Evolutionary conservation across 2,329 filamentous ascomycete genomes (phyloP).

Genomic region (Fusarium pseudocircinatum): DNA sequence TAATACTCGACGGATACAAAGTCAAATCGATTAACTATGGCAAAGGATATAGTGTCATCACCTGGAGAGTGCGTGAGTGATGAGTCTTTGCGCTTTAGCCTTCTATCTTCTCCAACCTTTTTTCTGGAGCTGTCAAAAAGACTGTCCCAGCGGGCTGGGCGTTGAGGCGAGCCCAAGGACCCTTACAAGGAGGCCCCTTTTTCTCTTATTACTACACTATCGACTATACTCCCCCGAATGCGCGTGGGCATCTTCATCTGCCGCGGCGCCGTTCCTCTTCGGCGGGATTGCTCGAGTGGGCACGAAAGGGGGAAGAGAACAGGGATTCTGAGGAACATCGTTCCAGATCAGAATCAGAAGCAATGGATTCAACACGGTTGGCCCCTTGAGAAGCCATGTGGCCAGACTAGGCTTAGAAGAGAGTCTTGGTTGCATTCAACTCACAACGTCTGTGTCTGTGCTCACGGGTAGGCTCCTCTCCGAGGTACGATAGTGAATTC

Average conservation of each 20-base stretch:
- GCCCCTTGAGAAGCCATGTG: conserved; percentile 37
- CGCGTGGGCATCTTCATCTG: conserved; percentile 36
- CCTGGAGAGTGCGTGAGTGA: neutral
- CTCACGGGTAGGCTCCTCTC: conserved; percentile 8
- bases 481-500: neutral
- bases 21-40: neutral
- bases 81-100: neutral
- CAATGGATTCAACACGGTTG: conserved; percentile 26
- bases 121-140: conserved; percentile 7
- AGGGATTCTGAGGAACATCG: conserved; percentile 20
- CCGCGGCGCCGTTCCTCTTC: conserved; percentile 10
- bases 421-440: neutral
- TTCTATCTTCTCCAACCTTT: conserved; percentile 6
- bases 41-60: neutral
- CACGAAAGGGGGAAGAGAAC: conserved; percentile 20
- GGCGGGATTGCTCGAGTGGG: conserved; percentile 19
- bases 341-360: conserved; percentile 31
- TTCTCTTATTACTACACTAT: neutral
- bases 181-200: conserved; percentile 33
- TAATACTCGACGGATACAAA: neutral
- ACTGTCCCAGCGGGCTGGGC: conserved; percentile 31
- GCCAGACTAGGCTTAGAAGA: conserved; percentile 6
- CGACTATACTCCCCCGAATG: neutral
- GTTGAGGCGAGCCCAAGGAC: conserved; percentile 23
- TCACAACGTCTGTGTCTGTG: neutral